phyloP scores from a whole-genome alignment of 306 rosid species.

The Cucumis melo region DNA sequence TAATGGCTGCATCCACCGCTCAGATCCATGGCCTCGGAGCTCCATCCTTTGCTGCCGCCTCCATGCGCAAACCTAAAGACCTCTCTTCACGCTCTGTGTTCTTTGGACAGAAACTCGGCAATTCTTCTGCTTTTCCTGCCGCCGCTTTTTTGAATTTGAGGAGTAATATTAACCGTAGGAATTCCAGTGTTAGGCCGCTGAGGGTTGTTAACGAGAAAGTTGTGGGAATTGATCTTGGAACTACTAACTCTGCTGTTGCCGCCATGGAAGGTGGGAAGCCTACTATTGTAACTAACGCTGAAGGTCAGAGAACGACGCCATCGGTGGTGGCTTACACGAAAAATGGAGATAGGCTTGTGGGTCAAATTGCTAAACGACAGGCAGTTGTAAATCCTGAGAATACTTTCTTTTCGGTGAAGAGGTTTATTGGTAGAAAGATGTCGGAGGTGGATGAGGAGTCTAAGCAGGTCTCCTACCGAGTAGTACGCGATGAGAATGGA shows the following conservation, averaged over 20 bases:
- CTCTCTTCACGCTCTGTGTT: constrained; percentile 28
- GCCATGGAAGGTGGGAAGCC: constrained; percentile 89
- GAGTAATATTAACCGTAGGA: constrained; percentile 8
- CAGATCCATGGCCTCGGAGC: constrained; percentile 66
- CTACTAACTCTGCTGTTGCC: constrained; percentile 74
- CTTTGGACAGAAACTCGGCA: constrained; percentile 34
- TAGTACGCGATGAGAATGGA: constrained; percentile 62
- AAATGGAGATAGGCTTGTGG: constrained; percentile 73
- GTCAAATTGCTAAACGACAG: constrained; percentile 87
- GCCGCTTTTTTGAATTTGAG: constrained; percentile 28
- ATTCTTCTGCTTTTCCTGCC: constrained; percentile 9
- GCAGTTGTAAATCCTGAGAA: constrained; percentile 85
- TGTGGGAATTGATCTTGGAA: constrained; percentile 71
- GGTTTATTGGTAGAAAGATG: constrained; percentile 89
- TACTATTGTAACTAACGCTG: constrained; percentile 73
- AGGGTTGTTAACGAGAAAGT: constrained; percentile 68
- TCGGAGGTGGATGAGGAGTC: constrained; percentile 81
- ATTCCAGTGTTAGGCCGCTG: constrained; percentile 21
- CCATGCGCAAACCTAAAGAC: constrained; percentile 15
- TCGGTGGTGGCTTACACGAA: constrained; percentile 91
- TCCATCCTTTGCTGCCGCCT: constrained; percentile 20
- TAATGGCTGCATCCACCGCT: constrained; percentile 49
- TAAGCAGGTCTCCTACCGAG: constrained; percentile 75
- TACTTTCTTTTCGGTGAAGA: constrained; percentile 80
- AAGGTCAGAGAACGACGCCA: constrained; percentile 82